Evolutionary conservation across 2,329 filamentous ascomycete species (phyloP), one percentile per base, ranked within the genome.

Genomic region (Pseudocercospora crystallina): DNA sequence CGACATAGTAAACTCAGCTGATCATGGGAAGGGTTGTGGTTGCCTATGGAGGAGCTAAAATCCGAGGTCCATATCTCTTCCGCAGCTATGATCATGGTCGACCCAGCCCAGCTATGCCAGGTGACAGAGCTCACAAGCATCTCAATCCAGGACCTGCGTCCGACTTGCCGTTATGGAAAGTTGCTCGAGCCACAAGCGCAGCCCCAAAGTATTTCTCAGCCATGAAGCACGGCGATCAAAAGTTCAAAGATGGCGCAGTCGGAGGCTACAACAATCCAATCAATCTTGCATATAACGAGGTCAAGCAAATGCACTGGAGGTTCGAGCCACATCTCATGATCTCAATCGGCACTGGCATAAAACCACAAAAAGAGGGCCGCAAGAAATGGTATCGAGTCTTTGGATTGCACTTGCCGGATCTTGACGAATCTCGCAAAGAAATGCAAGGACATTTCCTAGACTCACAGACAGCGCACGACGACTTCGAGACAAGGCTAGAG

Each of bases 261-360:
- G 56, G 46, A 2, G n/a, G 32, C 13, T 32, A 37, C 7, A 60
- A 61, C 39, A 61, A 61, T 38, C 57, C 59, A 3, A 30, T 56
- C 2, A 10, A 26, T 4, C 30, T 58, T 9, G 58, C 58, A 1
- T 54, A 48, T 15, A 34, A 51, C 7, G 58, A 59, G 20, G 48
- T 59, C 4, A 31, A 37, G 12, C 57, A 59, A 32, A 53, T 57
- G 41, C 54, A 59, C 32, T 30, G 33, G 5, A 38, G 35, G n/a
- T n/a, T n/a, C 13, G 36, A 40, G 8, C 58, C 58, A 5, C 11
- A 10, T 3, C 29, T 61, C 5, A 36, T 61, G 1, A 33, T 59
- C 2, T 56, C 51, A 8, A 51, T 61, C 14, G 58, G 58, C 17
- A 59, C 56, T 2, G 56, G 58, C n/a, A n/a, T n/a, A n/a, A n/a